These are phyloP conservation scores for Naganishia antarctica DNA, from an alignment of 768 basidiomycete species.

Conservation along the genomic window DNA sequence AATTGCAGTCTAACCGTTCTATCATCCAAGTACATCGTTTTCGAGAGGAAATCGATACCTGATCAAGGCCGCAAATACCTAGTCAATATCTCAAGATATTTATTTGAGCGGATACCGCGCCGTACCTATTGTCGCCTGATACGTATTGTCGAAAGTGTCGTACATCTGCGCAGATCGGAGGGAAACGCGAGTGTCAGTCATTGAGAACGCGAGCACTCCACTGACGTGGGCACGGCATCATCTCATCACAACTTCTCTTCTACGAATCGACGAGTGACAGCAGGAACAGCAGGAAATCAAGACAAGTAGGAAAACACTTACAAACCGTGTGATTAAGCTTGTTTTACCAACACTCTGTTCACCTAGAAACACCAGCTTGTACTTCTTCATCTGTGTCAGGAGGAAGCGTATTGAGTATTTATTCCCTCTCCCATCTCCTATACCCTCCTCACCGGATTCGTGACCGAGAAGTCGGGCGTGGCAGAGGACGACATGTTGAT, in stretches of 20 bases:
- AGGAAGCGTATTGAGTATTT: neutral
- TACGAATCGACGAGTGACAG: no score
- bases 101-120: no score
- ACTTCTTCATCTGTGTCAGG: slow-evolving; percentile 72
- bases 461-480: slow-evolving; percentile 23
- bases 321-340: slow-evolving; percentile 87
- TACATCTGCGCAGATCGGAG: slow-evolving; percentile 80
- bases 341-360: slow-evolving; percentile 99
- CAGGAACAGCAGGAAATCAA: neutral
- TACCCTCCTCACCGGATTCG: slow-evolving; percentile 15
- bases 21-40: slow-evolving; percentile 99
- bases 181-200: no score
- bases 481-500: slow-evolving; percentile 22
- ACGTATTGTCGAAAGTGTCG: slow-evolving; percentile 99
- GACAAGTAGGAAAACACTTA: slow-evolving; percentile 21
- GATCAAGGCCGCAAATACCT: neutral
- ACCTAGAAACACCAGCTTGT: slow-evolving; percentile 90
- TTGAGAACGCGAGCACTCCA: no score
- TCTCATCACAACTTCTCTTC: no score
- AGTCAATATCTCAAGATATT: neutral
- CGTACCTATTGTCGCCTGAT: slow-evolving; percentile 53
- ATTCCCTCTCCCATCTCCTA: neutral
- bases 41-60: slow-evolving; percentile 95
- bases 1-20: slow-evolving; percentile 93
- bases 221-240: no score